Percentiles rank a stretch among this genome's conserved stretches.
Evolutionary conservation across 2,329 filamentous ascomycete species (phyloP).

Genomic region (Allantophomopsis cytisporea): DNA sequence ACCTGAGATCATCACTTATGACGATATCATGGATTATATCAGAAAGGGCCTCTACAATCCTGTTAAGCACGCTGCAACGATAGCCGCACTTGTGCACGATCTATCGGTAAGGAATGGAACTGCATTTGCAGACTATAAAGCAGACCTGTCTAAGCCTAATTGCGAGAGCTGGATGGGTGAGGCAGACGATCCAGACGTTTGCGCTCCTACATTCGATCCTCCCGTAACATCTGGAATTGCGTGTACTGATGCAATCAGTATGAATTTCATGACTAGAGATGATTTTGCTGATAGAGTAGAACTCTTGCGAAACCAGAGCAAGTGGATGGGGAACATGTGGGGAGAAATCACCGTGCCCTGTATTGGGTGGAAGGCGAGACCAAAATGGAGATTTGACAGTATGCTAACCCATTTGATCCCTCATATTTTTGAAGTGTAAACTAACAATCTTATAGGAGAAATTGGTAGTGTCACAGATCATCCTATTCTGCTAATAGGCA

Average conservation of each 20-base stretch:
- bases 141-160: not conserved
- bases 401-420: constrained; percentile 1
- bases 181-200: too few species aligned
- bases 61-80: constrained; percentile 5
- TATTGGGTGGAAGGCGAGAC: constrained; percentile 14
- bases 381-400: constrained; percentile 9
- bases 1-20: constrained; percentile 13
- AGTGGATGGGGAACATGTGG: constrained; percentile 4
- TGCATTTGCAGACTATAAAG: not conserved
- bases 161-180: not conserved
- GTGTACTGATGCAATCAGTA: constrained; percentile 1
- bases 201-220: too few species aligned
- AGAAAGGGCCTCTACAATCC: constrained; percentile 10
- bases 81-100: constrained; percentile 7
- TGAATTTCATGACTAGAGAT: not conserved
- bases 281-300: not conserved
- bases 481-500: constrained; percentile 19
- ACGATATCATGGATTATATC: constrained; percentile 10
- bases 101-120: constrained; percentile 22
- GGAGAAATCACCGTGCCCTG: constrained; percentile 16
- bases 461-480: constrained; percentile 17
- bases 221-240: not conserved
- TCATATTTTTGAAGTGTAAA: not conserved
- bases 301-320: constrained; percentile 3
- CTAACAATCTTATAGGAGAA: constrained; percentile 6